Conservation (phyloP, 192 early-diverging fungal species). For the Spizellomyces punctatus region DNA sequence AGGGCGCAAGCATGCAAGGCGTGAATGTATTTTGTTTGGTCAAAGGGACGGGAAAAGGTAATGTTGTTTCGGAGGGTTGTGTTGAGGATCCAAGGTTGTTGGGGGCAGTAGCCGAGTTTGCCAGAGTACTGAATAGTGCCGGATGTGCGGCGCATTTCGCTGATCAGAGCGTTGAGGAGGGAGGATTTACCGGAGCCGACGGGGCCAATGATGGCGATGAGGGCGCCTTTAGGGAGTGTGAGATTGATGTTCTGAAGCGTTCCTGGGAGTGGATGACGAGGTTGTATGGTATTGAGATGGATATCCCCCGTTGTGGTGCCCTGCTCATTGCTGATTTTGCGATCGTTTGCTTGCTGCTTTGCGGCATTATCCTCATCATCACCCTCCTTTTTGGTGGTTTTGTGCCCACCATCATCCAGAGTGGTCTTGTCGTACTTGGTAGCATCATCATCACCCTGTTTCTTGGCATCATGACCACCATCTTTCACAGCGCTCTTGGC, state of each 20-base stretch:
- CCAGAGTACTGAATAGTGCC: constrained; percentile 68
- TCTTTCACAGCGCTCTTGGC: constrained; percentile 25
- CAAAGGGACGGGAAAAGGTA: constrained; percentile 66
- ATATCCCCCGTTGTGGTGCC: background rate
- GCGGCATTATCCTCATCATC: background rate
- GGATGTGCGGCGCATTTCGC: constrained; percentile 69
- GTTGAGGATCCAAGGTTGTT: constrained; percentile 88
- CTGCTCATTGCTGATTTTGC: background rate
- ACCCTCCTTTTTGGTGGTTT: background rate
- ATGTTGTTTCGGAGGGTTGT: constrained; percentile 69
- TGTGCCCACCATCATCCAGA: background rate
- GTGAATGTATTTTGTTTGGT: constrained; percentile 61
- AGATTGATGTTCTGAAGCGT: constrained; percentile 51
- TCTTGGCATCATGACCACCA: constrained; percentile 37
- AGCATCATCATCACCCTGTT: background rate
- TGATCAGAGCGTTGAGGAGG: constrained; percentile 79
- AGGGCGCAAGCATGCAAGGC: constrained; percentile 74
- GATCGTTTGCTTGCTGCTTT: background rate
- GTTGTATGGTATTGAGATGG: background rate
- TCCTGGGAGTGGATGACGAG: background rate
- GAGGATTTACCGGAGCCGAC: constrained; percentile 87
- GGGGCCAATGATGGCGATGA: constrained; percentile 80
- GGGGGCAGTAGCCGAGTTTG: constrained; percentile 75
- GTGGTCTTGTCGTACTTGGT: background rate
- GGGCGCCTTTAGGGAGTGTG: constrained; percentile 49